Conservation (phyloP, 1,139 yeast species). For the Debaryomyces subglobosus region DNA sequence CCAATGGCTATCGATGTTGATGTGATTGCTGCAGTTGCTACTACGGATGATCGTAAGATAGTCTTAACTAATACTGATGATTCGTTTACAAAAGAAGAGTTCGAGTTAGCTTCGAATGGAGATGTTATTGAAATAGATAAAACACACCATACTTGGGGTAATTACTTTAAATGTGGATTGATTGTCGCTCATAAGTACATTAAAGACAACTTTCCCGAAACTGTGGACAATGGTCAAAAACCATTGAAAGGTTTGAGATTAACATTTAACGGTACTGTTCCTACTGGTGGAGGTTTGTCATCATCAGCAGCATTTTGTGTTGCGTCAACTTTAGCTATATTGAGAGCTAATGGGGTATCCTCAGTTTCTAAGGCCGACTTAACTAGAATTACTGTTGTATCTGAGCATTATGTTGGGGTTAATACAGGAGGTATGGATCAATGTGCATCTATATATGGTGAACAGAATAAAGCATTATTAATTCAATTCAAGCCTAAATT, state of each 20-base stretch:
- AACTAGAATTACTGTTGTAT: slow-evolving; percentile 63
- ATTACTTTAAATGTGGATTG: slow-evolving; percentile 69
- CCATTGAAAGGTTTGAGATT: slow-evolving; percentile 53
- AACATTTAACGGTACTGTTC: slow-evolving; percentile 66
- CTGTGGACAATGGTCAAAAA: slow-evolving; percentile 17
- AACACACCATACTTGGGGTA: slow-evolving; percentile 59
- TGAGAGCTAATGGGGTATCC: slow-evolving; percentile 54
- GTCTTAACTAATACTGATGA: slow-evolving; percentile 43
- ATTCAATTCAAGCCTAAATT: slow-evolving; percentile 66
- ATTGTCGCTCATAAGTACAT: slow-evolving; percentile 61
- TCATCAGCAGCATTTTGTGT: slow-evolving; percentile 78
- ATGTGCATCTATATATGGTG: slow-evolving; percentile 73
- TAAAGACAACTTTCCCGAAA: slow-evolving; percentile 32
- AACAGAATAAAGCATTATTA: slow-evolving; percentile 57
- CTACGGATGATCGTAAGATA: slow-evolving; percentile 32
- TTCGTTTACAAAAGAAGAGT: slow-evolving; percentile 33
- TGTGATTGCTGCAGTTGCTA: slow-evolving; percentile 57
- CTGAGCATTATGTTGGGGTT: slow-evolving; percentile 75
- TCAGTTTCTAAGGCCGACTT: slow-evolving; percentile 53
- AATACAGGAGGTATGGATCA: slow-evolving; percentile 84
- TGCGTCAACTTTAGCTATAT: slow-evolving; percentile 61
- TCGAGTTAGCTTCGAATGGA: slow-evolving; percentile 44
- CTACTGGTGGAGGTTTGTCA: slow-evolving; percentile 73
- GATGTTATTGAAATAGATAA: slow-evolving; percentile 51
- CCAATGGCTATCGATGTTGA: slow-evolving; percentile 80